Conservation (phyloP, 129 eudicot species). For the Tanacetum coccineum region DNA sequence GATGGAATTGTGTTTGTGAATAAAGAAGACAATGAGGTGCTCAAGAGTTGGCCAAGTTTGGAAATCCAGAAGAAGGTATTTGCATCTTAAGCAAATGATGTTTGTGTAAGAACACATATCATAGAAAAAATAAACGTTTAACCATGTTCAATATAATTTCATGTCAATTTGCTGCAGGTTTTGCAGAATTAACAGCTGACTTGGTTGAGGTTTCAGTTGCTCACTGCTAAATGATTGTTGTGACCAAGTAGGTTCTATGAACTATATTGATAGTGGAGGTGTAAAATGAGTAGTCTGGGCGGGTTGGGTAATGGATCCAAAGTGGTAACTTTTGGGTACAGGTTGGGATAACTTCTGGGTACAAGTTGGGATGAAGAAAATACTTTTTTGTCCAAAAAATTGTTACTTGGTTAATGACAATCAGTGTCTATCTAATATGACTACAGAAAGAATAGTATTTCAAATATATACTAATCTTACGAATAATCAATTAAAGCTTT, state of each 20-base stretch:
- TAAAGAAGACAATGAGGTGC: too few species aligned
- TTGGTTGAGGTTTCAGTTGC: constrained; percentile 82
- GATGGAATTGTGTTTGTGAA: too few species aligned
- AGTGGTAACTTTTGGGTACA: neutral
- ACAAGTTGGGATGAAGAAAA: neutral
- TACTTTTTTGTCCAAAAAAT: neutral
- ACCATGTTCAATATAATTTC: neutral
- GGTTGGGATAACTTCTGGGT: neutral
- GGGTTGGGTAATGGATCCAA: too few species aligned
- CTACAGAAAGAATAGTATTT: neutral
- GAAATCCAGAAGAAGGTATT: constrained; percentile 87
- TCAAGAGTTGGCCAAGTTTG: constrained; percentile 56
- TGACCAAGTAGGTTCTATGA: constrained; percentile 47
- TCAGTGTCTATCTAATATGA: neutral
- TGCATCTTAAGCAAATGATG: neutral
- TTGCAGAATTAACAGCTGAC: constrained; percentile 90
- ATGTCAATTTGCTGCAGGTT: constrained; percentile 47
- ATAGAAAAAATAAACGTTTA: neutral
- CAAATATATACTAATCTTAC: neutral
- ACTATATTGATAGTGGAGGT: neutral
- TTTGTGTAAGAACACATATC: neutral
- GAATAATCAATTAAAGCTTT: too few species aligned
- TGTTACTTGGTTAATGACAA: neutral
- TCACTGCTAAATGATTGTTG: constrained; percentile 93
- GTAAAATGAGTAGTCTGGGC: neutral